Evolutionary conservation across 176 grass and related monocot genomes (phyloP), one percentile per base, ranked within the genome.

Genomic region (Rhynchospora pubera): DNA sequence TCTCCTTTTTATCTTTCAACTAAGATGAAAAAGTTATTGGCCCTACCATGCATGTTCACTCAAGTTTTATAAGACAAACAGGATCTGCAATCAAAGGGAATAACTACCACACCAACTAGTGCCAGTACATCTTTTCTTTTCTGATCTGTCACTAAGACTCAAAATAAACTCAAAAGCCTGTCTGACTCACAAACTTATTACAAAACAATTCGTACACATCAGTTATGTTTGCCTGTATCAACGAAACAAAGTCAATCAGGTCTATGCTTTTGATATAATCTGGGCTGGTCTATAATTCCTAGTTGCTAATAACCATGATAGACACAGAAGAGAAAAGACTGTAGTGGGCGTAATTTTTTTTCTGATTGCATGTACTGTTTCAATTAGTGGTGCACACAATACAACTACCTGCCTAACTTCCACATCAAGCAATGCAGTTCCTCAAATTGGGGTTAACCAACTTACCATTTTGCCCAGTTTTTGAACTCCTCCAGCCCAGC

Each of bases 401-500:
- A 32, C 62, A 65, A 11, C 23, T 15, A 26, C n/a, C 62, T 3
- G 5, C 1, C 24, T 62, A 24, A 62, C 59, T 26, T 24, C 6
- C 26, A 65, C 62, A 8, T 65, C 8, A 65, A 65, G 1, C 12
- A 67, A 67, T 28, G 14, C 11, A 67, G 18, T 67, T 67, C 64
- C 65, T 65, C 5, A 43, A 68, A 18, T 16, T 39, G 26, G 32
- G 6, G 39, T 68, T 18, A 68, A 8, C 32, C 28, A 44, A 53
- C 46, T 15, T 65, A 82, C 92, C 92, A 94, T 0, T 67, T 64
- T 1, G 87, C 92, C 92, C 92, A 94, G 84, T 79, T 32, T 60
- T 81, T 84, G 84, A 94, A 94, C 87, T 93, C 94, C 28, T 87
- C 65, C 28, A 97, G 15, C 0, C 89, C 94, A 70, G 85, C 86